Percentiles rank a stretch among this genome's conserved stretches.
Conservation (phyloP, 352 stramenopile genomes). For the Phytophthora boehmeriae region DNA sequence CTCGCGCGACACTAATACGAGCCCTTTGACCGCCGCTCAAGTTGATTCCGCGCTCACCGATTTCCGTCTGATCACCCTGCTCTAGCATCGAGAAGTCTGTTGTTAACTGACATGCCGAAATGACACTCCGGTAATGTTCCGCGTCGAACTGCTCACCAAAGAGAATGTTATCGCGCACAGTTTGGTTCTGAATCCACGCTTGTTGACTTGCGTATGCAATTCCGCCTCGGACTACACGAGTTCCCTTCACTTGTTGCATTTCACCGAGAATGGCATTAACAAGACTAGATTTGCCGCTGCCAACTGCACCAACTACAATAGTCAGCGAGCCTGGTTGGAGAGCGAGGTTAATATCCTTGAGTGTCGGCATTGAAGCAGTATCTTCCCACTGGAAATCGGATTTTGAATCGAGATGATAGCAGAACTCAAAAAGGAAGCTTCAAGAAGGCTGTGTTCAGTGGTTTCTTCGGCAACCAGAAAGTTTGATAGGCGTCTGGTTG, state of each 20-base stretch:
- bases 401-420: slow-evolving; percentile 13
- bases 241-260: slow-evolving; percentile 33
- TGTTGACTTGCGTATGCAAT: slow-evolving; percentile 50
- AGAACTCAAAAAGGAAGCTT: too few relatives aligned
- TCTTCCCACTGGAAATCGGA: slow-evolving; percentile 20
- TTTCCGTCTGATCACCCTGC: slow-evolving; percentile 92
- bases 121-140: slow-evolving; percentile 46
- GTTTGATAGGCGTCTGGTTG: slow-evolving; percentile 16
- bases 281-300: slow-evolving; percentile 56
- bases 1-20: slow-evolving; percentile 55
- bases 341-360: slow-evolving; percentile 48
- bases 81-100: slow-evolving; percentile 80
- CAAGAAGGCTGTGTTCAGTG: background rate
- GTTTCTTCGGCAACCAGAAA: slow-evolving; percentile 14
- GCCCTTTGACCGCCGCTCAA: slow-evolving; percentile 83
- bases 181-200: slow-evolving; percentile 54
- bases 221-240: slow-evolving; percentile 23
- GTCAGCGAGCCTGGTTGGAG: slow-evolving; percentile 54
- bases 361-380: slow-evolving; percentile 1
- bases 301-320: slow-evolving; percentile 50
- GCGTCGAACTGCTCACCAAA: slow-evolving; percentile 46
- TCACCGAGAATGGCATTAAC: slow-evolving; percentile 55
- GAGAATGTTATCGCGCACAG: slow-evolving; percentile 54
- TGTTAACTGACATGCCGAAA: slow-evolving; percentile 75
- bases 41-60: slow-evolving; percentile 88